Conservation (phyloP, 1,139 yeast genomes). For the Geotrichum siamense region DNA sequence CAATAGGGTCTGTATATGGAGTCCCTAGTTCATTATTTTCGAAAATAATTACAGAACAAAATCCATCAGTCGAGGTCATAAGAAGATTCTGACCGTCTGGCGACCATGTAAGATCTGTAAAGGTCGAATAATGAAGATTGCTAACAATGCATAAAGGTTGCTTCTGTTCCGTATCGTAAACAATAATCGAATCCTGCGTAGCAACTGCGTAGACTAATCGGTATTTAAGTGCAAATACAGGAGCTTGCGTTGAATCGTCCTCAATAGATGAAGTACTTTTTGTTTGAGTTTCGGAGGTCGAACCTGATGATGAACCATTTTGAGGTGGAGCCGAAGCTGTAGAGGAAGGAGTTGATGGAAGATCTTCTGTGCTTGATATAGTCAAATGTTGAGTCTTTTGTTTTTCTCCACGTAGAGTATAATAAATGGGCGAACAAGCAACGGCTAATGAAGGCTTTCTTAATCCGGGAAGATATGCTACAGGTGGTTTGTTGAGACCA, state of each 20-base stretch:
- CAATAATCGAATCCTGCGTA: slow-evolving; percentile 75
- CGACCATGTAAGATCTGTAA: slow-evolving; percentile 86
- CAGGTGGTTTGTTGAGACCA: slow-evolving; percentile 60
- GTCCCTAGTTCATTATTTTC: slow-evolving; percentile 50
- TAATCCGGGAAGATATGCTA: slow-evolving; percentile 71
- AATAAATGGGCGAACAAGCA: slow-evolving; percentile 63
- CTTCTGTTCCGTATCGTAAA: slow-evolving; percentile 69
- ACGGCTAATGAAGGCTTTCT: slow-evolving; percentile 80
- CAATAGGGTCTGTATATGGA: slow-evolving; percentile 21
- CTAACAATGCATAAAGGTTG: slow-evolving; percentile 68
- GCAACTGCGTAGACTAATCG: slow-evolving; percentile 88
- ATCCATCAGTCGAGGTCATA: slow-evolving; percentile 90
- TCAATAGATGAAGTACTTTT: slow-evolving; percentile 6
- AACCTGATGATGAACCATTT: slow-evolving; percentile 3
- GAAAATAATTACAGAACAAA: slow-evolving; percentile 63
- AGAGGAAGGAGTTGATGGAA: not conserved
- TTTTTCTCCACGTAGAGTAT: slow-evolving; percentile 35
- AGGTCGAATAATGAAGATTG: slow-evolving; percentile 77
- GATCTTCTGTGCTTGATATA: slow-evolving; percentile 3
- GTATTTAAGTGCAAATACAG: slow-evolving; percentile 55
- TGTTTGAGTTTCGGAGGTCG: slow-evolving; percentile 7
- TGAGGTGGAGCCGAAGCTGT: too few species aligned
- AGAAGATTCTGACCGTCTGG: slow-evolving; percentile 64
- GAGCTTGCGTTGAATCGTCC: slow-evolving; percentile 18
- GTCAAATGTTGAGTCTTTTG: slow-evolving; percentile 14